Evolutionary conservation across 192 early-diverging fungal species (phyloP).

Genomic region (Backusella circina): DNA sequence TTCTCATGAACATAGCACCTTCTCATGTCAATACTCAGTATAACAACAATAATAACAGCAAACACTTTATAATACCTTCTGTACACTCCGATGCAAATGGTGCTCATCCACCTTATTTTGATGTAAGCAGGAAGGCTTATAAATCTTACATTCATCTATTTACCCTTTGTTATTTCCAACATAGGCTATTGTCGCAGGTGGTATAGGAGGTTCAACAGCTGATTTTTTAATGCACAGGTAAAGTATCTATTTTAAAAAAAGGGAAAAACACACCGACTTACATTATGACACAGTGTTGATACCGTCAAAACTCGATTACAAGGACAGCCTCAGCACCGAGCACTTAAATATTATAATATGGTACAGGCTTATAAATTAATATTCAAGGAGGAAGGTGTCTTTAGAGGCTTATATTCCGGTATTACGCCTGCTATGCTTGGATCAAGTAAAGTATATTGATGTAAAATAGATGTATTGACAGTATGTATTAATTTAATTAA

Average conservation of each 20-base stretch:
- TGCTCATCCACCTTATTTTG: constrained; percentile 26
- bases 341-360: constrained; percentile 55
- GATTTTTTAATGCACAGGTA: constrained; percentile 61
- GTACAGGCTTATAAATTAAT: constrained; percentile 54
- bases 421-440: constrained; percentile 56
- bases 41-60: not conserved
- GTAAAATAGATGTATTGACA: not conserved
- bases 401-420: constrained; percentile 51
- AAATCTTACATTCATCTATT: not conserved
- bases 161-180: not conserved
- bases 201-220: constrained; percentile 48
- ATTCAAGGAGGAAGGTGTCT: constrained; percentile 48
- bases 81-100: not conserved
- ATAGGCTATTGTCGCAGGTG: constrained; percentile 48
- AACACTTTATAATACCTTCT: not conserved
- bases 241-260: not conserved
- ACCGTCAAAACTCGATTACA: constrained; percentile 58
- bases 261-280: not conserved
- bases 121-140: constrained; percentile 14
- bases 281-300: constrained; percentile 26
- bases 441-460: constrained; percentile 14
- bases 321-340: constrained; percentile 44
- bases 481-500: not conserved
- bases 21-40: not conserved
- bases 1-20: constrained; percentile 4